Conservation (phyloP, 2,329 filamentous ascomycete species). For the Neurospora crassa region DNA sequence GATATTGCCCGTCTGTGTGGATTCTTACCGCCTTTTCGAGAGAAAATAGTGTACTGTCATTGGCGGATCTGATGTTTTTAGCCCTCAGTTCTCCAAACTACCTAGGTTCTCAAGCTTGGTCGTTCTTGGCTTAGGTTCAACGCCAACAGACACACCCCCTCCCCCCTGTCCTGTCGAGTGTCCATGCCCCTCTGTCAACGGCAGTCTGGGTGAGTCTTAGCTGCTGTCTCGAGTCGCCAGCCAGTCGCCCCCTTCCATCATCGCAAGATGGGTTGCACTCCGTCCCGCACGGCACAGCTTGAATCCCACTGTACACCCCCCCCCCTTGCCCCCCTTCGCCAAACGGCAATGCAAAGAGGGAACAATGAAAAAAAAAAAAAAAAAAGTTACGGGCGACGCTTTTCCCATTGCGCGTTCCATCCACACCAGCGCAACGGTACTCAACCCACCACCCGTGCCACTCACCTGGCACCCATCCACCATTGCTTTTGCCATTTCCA, state of each 20-base stretch:
- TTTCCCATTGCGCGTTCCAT: neutral
- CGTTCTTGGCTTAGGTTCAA: neutral
- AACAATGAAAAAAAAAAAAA: neutral
- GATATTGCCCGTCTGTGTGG: conserved; percentile 8
- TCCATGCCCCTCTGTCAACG: conserved; percentile 2
- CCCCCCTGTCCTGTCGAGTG: neutral
- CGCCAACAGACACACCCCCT: neutral
- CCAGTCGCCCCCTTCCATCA: conserved; percentile 14
- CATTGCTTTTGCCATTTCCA: neutral
- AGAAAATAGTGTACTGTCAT: neutral
- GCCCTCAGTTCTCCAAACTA: conserved; percentile 7
- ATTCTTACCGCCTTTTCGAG: conserved; percentile 18
- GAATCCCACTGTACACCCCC: too few relatives aligned
- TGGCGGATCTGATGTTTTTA: neutral
- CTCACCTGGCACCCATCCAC: neutral
- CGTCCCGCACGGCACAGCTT: too few relatives aligned
- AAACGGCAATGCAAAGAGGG: too few relatives aligned
- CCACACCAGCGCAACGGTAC: neutral
- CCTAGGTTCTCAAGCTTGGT: neutral
- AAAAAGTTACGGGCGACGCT: neutral
- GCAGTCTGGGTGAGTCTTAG: neutral
- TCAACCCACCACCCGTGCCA: neutral
- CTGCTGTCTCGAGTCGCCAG: conserved; percentile 11
- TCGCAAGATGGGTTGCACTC: conserved; percentile 9
- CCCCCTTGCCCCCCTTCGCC: neutral